Conservation (phyloP, 2,329 filamentous ascomycete genomes). For the Alternaria hordeiaustralica region DNA sequence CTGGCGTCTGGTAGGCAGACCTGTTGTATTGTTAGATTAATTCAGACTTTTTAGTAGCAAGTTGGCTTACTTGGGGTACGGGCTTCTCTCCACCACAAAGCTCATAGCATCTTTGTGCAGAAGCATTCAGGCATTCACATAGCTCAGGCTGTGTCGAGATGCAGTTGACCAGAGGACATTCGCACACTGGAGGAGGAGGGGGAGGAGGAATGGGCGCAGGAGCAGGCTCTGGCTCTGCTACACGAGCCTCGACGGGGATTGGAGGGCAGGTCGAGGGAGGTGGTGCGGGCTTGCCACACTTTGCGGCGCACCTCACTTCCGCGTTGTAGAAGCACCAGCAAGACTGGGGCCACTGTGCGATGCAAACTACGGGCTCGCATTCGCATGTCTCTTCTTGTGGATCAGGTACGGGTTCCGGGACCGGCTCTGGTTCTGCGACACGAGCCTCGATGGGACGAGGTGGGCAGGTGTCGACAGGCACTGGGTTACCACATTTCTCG, state of each 20-base stretch:
- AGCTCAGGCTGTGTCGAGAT: constrained; percentile 32
- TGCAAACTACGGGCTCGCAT: constrained; percentile 30
- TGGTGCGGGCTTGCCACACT: constrained; percentile 27
- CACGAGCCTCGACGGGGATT: not conserved
- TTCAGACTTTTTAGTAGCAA: not conserved
- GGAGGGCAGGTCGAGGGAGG: constrained; percentile 4
- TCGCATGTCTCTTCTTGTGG: constrained; percentile 15
- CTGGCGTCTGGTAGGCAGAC: not conserved
- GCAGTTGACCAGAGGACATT: constrained; percentile 31
- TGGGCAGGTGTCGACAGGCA: not conserved
- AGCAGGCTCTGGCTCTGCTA: not conserved
- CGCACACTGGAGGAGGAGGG: constrained; percentile 13
- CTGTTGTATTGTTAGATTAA: not conserved
- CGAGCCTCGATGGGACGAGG: not conserved
- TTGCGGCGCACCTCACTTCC: constrained; percentile 21
- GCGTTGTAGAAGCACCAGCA: constrained; percentile 39
- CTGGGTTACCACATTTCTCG: constrained; percentile 31
- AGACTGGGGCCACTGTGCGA: constrained; percentile 33
- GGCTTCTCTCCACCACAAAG: constrained; percentile 36
- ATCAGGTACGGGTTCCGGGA: not conserved
- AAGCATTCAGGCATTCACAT: constrained; percentile 40
- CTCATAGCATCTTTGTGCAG: constrained; percentile 17
- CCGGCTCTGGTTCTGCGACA: not conserved
- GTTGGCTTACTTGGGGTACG: constrained; percentile 4
- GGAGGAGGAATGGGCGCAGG: not conserved